phyloP scores from a whole-genome alignment of 306 rosid species.

The Luffa acutangula region DNA sequence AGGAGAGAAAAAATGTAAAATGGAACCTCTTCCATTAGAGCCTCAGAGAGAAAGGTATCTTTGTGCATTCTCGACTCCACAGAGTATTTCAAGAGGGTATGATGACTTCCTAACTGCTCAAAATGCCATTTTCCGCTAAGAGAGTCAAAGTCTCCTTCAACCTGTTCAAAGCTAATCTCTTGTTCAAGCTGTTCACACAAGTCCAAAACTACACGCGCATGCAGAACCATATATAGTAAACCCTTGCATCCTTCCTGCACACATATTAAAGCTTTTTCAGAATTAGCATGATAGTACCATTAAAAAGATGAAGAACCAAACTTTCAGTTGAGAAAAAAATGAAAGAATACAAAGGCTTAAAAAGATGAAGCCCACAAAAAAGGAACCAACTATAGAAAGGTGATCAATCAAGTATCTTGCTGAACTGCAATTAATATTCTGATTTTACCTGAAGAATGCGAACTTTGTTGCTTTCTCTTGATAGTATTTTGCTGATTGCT shows the following conservation, averaged over 20 bases:
- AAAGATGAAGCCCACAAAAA: not conserved
- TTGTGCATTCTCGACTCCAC: constrained; percentile 93
- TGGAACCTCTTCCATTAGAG: constrained; percentile 87
- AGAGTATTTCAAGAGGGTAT: constrained; percentile 73
- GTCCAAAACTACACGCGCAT: constrained; percentile 95
- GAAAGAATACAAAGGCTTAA: no score
- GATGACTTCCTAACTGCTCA: constrained; percentile 95
- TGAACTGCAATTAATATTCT: not conserved
- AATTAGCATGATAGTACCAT: constrained; percentile 1
- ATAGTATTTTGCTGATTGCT: constrained; percentile 82
- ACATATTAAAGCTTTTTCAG: not conserved
- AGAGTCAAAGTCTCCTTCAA: constrained; percentile 91
- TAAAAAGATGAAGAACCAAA: not conserved
- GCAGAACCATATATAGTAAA: constrained; percentile 93
- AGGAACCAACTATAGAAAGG: not conserved
- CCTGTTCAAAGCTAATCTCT: constrained; percentile 87
- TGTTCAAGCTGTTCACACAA: constrained; percentile 69
- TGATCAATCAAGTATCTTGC: not conserved
- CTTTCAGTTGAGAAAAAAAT: no score
- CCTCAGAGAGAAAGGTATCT: constrained; percentile 91
- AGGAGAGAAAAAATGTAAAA: not conserved
- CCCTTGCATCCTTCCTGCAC: constrained; percentile 97
- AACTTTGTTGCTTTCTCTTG: constrained; percentile 89
- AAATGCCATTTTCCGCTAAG: constrained; percentile 80
- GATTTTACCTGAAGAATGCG: constrained; percentile 83